Base-by-base conservation (phyloP, 2,329 filamentous ascomycete genomes). In the Monosporascus sp. region DNA sequence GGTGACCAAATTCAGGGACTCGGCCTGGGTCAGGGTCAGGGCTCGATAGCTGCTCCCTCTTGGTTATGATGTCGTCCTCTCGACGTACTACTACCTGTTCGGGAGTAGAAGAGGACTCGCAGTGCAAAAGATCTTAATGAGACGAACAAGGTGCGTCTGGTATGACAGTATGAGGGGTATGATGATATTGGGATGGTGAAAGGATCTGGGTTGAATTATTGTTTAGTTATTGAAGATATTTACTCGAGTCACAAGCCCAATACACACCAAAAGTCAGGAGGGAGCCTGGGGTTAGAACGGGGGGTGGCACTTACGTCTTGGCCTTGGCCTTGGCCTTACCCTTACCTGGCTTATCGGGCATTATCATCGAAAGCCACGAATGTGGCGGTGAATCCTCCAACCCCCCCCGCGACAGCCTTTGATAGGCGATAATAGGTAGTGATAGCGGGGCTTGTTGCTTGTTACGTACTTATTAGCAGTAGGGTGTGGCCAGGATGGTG, bases 311-410 rank as follows among this genome's bases (percentile, higher is more conserved):
- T 52, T 45, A 50, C 38, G 41, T 52, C 50, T 51, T 51, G 49
- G 50, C 31, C 43, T 52, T 37, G 17, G 24, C 19, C 11, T 51
- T 51, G 49, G 50, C 31, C 43, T 52, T 37, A 9, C n/a, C 19
- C 11, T 22, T 41, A 20, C 20, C 9, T 19, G 4, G 1, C 3
- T 34, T 34, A 14, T 34, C 11, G 9, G 31, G 31, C 31, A 43
- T 20, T 50, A 24, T 31, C 3, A 50, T 41, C 19, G 31, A 34
- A 47, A 56, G 55, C 55, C 55, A 56, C 55, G 43, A 27, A 50
- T 41, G 48, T 50, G 48, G 48, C 48, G 48, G 36, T 49, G 31
- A 46, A 22, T 3, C 27, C 27, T 3, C 11, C n/a, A n/a, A n/a
- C 27, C 27, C 8, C 9, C 9, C 9, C 4, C 31, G 9, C 9